phyloP scores from a whole-genome alignment of 257 asterid species.

The Plantago ovata region DNA sequence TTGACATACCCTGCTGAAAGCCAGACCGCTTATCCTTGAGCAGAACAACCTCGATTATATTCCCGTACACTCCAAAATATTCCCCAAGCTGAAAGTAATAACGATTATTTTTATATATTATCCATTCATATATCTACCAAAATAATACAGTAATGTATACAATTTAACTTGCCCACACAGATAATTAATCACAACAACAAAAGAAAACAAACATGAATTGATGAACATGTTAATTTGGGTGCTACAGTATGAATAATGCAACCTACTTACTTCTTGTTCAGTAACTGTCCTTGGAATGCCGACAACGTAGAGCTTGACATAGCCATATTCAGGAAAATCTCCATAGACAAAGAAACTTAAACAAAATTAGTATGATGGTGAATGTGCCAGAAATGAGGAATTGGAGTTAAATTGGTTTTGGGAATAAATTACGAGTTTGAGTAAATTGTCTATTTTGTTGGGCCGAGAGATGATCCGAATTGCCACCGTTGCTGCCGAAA shows the following conservation, averaged over 20 bases:
- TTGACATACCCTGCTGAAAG: constrained; percentile 58
- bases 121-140: constrained; percentile 6
- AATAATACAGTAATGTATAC: too few species aligned
- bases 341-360: constrained; percentile 2
- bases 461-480: constrained; percentile 28
- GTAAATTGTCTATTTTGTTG: constrained; percentile 40
- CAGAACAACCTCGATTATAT: constrained; percentile 66
- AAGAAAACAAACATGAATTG: too few species aligned
- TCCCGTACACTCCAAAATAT: constrained; percentile 66
- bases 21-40: constrained; percentile 75
- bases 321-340: constrained; percentile 41
- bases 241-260: not conserved
- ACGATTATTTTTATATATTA: not conserved
- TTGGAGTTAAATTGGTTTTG: not conserved
- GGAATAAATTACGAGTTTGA: constrained; percentile 26
- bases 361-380: not conserved
- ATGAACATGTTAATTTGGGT: not conserved
- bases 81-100: constrained; percentile 34
- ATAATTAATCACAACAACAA: not conserved
- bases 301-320: constrained; percentile 69
- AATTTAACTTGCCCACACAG: not conserved
- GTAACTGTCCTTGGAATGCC: constrained; percentile 60
- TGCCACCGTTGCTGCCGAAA: constrained; percentile 20
- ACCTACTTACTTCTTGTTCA: constrained; percentile 58
- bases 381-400: not conserved